Evolutionary conservation across 306 rosid species (phyloP).

Genomic region (Lathyrus sativus): DNA sequence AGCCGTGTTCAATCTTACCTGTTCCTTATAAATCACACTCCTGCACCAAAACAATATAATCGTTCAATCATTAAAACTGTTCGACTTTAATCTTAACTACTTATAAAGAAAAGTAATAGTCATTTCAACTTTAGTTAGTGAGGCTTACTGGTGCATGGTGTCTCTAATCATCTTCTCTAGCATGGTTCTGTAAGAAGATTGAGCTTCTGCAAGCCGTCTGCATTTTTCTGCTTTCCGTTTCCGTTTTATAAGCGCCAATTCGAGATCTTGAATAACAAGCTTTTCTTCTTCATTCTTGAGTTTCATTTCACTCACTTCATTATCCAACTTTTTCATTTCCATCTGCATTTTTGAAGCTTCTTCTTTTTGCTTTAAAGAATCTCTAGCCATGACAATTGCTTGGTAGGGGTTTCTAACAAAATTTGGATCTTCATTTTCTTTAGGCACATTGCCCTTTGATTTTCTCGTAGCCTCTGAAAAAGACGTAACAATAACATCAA

Average conservation of each 20-base stretch:
- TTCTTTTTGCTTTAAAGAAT: constrained; percentile 86
- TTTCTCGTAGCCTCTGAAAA: constrained; percentile 58
- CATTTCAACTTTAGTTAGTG: neutral
- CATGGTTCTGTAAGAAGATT: constrained; percentile 76
- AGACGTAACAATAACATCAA: neutral
- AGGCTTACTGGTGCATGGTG: constrained; percentile 94
- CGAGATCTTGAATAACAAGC: constrained; percentile 73
- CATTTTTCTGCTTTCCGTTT: constrained; percentile 82
- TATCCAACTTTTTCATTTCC: constrained; percentile 69
- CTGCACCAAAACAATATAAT: constrained; percentile 47
- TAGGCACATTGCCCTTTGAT: constrained; percentile 44
- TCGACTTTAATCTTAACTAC: neutral
- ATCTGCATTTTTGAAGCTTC: constrained; percentile 66
- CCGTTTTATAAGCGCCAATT: constrained; percentile 66
- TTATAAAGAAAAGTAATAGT: constrained; percentile 13
- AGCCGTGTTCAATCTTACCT: constrained; percentile 89
- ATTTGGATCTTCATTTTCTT: constrained; percentile 82
- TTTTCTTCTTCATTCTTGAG: constrained; percentile 83
- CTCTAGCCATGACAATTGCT: constrained; percentile 86
- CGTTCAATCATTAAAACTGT: neutral
- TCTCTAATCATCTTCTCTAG: constrained; percentile 98
- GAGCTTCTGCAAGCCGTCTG: constrained; percentile 88
- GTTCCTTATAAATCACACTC: constrained; percentile 95
- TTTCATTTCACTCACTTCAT: constrained; percentile 71
- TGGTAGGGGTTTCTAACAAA: constrained; percentile 66